Evolutionary conservation across 2,329 filamentous ascomycete genomes (phyloP).

Genomic region (Botrytis sinoallii): DNA sequence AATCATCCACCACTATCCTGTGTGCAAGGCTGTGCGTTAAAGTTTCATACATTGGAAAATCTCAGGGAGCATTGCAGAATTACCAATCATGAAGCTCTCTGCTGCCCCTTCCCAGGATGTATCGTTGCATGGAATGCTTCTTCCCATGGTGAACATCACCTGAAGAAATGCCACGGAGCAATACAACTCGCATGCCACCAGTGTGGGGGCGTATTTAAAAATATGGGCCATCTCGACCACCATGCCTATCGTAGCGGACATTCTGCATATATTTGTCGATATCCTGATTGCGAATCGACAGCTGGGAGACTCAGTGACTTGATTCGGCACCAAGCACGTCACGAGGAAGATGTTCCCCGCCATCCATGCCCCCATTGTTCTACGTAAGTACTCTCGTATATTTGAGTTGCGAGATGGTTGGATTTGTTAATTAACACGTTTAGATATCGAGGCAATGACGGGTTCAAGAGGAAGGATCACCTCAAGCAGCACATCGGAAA

Average conservation of each 20-base stretch:
- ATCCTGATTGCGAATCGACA: neutral
- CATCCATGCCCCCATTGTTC: slow-evolving; percentile 14
- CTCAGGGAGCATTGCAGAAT: neutral
- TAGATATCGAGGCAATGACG: slow-evolving; percentile 5
- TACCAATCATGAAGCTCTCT: neutral
- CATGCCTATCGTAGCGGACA: fast-evolving
- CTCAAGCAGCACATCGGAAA: neutral
- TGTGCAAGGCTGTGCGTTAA: neutral
- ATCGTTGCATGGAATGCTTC: fast-evolving
- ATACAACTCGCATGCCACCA: neutral
- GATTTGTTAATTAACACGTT: neutral
- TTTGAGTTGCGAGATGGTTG: fast-evolving
- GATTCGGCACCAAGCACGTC: slow-evolving; percentile 8
- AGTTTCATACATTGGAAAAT: neutral
- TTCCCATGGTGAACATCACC: fast-evolving
- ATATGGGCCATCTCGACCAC: fast-evolving
- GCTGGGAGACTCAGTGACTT: neutral
- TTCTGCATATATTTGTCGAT: neutral
- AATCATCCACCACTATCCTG: neutral
- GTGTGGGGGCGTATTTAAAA: neutral
- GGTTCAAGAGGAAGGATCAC: slow-evolving; percentile 14
- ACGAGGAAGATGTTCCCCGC: slow-evolving; percentile 1
- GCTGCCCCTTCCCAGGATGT: neutral
- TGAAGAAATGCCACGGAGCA: fast-evolving
- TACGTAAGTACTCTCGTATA: neutral